phyloP scores from a whole-genome alignment of 352 stramenopile species.

The Blastocystis sp. region DNA sequence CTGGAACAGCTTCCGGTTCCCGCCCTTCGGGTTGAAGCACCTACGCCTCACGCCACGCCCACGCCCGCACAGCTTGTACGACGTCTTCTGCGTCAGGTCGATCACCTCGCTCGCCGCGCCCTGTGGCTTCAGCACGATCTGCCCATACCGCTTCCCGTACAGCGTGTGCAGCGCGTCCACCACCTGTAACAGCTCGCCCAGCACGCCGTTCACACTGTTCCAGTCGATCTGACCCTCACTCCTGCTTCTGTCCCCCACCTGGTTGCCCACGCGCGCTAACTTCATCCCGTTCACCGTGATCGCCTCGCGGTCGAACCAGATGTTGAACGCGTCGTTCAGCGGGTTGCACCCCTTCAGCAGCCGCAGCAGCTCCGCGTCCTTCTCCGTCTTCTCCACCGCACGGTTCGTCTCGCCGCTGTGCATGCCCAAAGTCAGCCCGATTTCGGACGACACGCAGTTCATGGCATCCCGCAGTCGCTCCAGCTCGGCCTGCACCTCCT shows the following conservation, averaged over 20 bases:
- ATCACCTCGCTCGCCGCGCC: slow-evolving; percentile 42
- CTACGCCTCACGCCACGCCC: not conserved
- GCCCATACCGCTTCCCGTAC: slow-evolving; percentile 12
- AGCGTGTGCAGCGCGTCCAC: slow-evolving; percentile 28
- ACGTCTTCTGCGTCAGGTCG: slow-evolving; percentile 8
- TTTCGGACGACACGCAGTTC: slow-evolving; percentile 42
- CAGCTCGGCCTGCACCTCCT: slow-evolving; percentile 23
- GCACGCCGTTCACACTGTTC: slow-evolving; percentile 20
- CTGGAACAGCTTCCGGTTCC: slow-evolving; percentile 44
- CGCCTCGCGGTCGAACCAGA: slow-evolving; percentile 36
- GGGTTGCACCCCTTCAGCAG: slow-evolving; percentile 51
- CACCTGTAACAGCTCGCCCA: slow-evolving; percentile 22
- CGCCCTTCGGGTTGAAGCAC: slow-evolving; percentile 51
- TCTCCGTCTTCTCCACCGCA: slow-evolving; percentile 14
- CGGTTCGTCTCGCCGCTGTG: slow-evolving; percentile 7
- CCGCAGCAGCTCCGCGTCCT: slow-evolving; percentile 9
- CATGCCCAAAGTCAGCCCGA: slow-evolving; percentile 9
- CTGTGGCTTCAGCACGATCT: not conserved
- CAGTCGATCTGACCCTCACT: slow-evolving; percentile 6
- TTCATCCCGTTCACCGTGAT: slow-evolving; percentile 39
- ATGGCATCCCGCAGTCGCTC: not conserved
- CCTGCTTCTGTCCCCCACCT: not conserved
- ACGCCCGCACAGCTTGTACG: slow-evolving; percentile 27
- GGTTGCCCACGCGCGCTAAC: slow-evolving; percentile 2
- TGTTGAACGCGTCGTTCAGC: slow-evolving; percentile 51